Evolutionary conservation across 805 yeast genomes (phyloP), one percentile per base, ranked within the genome.

Genomic region (Kuraishia capsulata): DNA sequence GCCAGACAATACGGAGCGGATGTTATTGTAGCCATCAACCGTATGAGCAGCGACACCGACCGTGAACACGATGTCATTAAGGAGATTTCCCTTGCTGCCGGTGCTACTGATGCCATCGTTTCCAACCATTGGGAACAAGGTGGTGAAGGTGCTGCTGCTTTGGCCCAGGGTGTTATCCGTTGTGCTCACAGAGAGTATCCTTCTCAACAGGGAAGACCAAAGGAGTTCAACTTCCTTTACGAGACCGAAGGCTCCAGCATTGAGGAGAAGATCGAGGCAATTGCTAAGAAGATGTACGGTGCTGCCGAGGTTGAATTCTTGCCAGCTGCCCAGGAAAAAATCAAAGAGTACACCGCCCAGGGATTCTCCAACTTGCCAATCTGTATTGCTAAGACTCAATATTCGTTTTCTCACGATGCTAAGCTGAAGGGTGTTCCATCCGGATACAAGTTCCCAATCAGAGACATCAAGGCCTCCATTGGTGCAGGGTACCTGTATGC

Each of bases 401-500:
- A 90, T 69, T 87, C 96, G 1, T 69, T 90, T 49, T 88, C 97
- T 3, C 97, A 89, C 56, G 97, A 90, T 62, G 88, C 97, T 33
- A 67, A 76, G 18, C 73, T 92, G 60, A 89, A 89, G 67, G 96
- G 96, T 57, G 96, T 87, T 32, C 98, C 98, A 47, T 76, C 82
- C 17, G 96, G 95, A 6, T 90, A 89, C 69, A 83, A 78, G 14
- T 84, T 90, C 59, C 97, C 98, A 37, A 87, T 90, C 51, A 76
- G 95, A 59, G 98, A 90, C 51, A 85, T 90, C 46, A 81, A 95
- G 62, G 89, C 90, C 30, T 82, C 95, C 28, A 85, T 86, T 40
- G 98, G 98, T 62, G 97, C 97, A 35, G 97, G 97, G 8, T 90
- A 90, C 64, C 71, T 90, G 56, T 92, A 90, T 56, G 97, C 97